Conservation (phyloP, 2,329 filamentous ascomycete species). For the Talaromyces sp. region DNA sequence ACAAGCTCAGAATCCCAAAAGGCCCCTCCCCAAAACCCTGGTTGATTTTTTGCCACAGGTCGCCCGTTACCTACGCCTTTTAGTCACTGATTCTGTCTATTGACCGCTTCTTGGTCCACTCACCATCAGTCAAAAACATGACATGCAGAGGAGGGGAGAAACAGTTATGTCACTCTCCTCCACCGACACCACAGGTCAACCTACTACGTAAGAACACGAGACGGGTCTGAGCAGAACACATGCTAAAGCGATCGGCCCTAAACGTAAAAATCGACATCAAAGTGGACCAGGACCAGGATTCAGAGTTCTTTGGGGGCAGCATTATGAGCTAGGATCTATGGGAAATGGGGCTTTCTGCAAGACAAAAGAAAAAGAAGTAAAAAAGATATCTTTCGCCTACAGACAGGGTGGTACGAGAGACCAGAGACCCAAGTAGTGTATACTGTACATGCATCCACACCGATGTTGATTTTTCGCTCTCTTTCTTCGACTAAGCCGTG, state of each 20-base stretch:
- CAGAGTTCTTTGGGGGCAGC: not conserved
- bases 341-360: not conserved
- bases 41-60: not conserved
- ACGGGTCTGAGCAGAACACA: slow-evolving; percentile 2
- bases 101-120: not conserved
- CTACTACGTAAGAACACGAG: too few species aligned
- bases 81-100: not conserved
- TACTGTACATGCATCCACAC: not conserved
- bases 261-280: not conserved
- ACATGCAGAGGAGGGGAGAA: not conserved
- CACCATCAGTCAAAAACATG: not conserved
- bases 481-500: slow-evolving; percentile 29
- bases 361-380: too few species aligned
- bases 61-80: not conserved
- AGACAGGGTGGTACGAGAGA: slow-evolving; percentile 5
- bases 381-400: slow-evolving; percentile 6
- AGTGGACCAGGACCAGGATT: slow-evolving; percentile 5
- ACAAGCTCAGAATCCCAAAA: slow-evolving; percentile 3
- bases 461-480: not conserved
- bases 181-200: too few species aligned
- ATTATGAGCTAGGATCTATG: slow-evolving; percentile 7
- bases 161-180: too few species aligned
- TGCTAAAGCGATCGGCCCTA: slow-evolving; percentile 21
- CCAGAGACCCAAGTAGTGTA: not conserved
- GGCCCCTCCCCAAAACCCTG: not conserved